Evolutionary conservation across 495 filamentous ascomycete species (phyloP), one percentile per base, ranked within the genome.

Genomic region (Xylaria palmicola): DNA sequence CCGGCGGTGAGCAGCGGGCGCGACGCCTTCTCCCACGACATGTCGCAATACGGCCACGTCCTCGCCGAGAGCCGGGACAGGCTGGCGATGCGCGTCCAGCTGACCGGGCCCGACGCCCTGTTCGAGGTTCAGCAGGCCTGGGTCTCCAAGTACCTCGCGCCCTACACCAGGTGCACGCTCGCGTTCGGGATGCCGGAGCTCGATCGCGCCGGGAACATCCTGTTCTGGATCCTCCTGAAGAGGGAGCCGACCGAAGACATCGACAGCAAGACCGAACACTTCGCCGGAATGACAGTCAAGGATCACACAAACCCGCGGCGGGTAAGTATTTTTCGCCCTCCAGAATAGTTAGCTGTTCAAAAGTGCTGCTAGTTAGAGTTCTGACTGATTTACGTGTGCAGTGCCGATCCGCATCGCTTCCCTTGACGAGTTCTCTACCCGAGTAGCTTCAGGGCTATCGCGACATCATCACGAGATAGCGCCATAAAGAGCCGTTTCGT

Each of bases 121-220:
- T 0, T 12, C 2, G 37, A 39, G 3, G 13, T 68, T 13, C 54
- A 30, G n/a, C 52, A 60, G 6, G 58, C 49, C 29, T 70, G 68
- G 68, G 60, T 68, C n/a, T 45, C n/a, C 24, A 63, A 65, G 34
- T 67, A 65, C 56, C 22, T 36, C 10, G 26, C 45, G 15, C 40
- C 39, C 5, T 47, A 53, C 15, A 40, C 20, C 1, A 32, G 20
- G 29, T 67, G 67, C 20, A 10, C 6, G 0, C 47, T 69, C 59
- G 41, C 27, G 13, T 62, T 60, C 24, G 56, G 40, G 1, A 5
- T 56, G 4, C 59, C 61, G 36, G 6, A 13, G 30, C 3, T n/a
- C 1, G 57, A 36, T 1, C 20, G 9, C 9, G 19, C 17, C 13
- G 4, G 3, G 13, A 27, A n/a, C 1, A 36, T 19, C 2, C 41